Conservation (phyloP, 768 basidiomycete genomes). For the Dictyophora rubrovolvata region DNA sequence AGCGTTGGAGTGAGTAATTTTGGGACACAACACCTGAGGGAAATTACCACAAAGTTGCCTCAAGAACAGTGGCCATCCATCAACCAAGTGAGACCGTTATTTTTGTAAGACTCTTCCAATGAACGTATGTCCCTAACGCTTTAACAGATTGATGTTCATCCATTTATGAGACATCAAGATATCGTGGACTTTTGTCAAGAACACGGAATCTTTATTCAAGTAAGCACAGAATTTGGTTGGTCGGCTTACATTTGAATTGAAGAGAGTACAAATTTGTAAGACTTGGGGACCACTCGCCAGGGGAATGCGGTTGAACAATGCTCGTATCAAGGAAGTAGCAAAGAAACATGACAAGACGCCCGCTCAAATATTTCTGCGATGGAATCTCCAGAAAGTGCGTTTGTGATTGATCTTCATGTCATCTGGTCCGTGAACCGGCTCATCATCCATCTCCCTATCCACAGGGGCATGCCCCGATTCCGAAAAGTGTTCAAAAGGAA, state of each 20-base stretch:
- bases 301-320: conserved; percentile 53
- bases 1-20: conserved; percentile 59
- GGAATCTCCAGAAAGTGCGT: conserved; percentile 64
- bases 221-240: conserved; percentile 18
- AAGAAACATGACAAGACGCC: conserved; percentile 45
- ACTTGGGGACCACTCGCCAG: conserved; percentile 70
- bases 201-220: conserved; percentile 53
- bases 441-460: conserved; percentile 21
- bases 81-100: conserved; percentile 39
- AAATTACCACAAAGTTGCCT: conserved; percentile 30
- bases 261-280: conserved; percentile 21
- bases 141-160: conserved; percentile 45
- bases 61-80: conserved; percentile 41
- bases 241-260: conserved; percentile 1
- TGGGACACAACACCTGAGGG: conserved; percentile 50
- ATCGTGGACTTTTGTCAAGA: conserved; percentile 50
- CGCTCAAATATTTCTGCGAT: conserved; percentile 59
- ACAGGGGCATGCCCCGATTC: conserved; percentile 32
- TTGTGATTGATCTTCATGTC: too few species aligned
- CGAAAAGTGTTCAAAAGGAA: conserved; percentile 31
- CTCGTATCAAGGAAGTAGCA: conserved; percentile 35
- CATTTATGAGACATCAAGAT: conserved; percentile 57
- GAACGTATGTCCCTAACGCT: neutral
- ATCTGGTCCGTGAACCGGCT: neutral
- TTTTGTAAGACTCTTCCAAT: conserved; percentile 6